Percentiles rank a stretch among this genome's conserved stretches.
These are phyloP conservation scores for Musa balbisiana DNA, from an alignment of 202 grass and related monocot species.

Conservation along the genomic window DNA sequence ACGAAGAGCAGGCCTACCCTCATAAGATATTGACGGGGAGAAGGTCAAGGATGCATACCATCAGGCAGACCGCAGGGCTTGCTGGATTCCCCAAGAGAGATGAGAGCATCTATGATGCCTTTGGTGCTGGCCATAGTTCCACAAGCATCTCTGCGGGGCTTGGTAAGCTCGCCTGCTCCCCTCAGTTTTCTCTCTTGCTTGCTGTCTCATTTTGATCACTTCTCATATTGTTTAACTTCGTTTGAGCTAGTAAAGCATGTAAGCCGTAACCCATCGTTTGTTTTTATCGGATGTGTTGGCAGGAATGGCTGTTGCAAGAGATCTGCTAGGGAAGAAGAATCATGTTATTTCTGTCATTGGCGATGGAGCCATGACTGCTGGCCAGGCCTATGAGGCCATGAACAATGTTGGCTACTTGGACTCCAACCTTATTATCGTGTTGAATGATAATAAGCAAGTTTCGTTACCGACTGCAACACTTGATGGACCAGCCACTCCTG, in stretches of 20 bases:
- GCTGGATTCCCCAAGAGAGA: conserved; percentile 91
- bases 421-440: conserved; percentile 75
- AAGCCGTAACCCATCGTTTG: neutral
- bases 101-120: conserved; percentile 82
- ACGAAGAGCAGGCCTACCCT: conserved; percentile 38
- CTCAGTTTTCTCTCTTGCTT: neutral
- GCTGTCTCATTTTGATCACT: too few species aligned
- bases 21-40: conserved; percentile 94
- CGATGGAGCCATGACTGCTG: conserved; percentile 91
- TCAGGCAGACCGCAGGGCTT: conserved; percentile 81
- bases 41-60: conserved; percentile 72
- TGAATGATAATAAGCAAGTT: conserved; percentile 96
- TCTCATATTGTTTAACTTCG: too few species aligned
- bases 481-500: conserved; percentile 63
- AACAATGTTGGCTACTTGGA: conserved; percentile 80
- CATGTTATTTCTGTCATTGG: conserved; percentile 89
- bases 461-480: conserved; percentile 77
- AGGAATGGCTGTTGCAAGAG: conserved; percentile 85
- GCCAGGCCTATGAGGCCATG: conserved; percentile 94
- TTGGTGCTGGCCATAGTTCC: conserved; percentile 84
- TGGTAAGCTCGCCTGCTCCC: conserved; percentile 15
- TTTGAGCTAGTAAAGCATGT: neutral
- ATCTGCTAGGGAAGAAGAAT: conserved; percentile 60
- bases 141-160: conserved; percentile 92
- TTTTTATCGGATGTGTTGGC: neutral